These are phyloP conservation scores for Dactylellina drechsleri DNA, from an alignment of 2,329 filamentous ascomycete genomes.

Conservation along the genomic window DNA sequence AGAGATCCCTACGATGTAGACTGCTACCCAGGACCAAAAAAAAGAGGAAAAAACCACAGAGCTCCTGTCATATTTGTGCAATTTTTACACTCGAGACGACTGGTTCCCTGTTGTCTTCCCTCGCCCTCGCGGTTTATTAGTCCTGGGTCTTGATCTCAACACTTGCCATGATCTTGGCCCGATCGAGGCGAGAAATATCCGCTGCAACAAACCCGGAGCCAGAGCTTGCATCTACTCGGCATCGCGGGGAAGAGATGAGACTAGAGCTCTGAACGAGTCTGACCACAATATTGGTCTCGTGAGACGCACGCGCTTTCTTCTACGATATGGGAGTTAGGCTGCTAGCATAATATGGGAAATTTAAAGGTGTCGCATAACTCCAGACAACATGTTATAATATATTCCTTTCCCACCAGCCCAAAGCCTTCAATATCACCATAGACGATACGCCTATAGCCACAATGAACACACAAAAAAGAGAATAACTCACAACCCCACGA, in stretches of 20 bases:
- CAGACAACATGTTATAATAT: background rate
- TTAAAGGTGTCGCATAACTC: background rate
- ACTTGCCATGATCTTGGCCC: background rate
- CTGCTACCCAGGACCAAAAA: constrained; percentile 3
- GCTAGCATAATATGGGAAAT: no score
- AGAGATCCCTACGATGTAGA: background rate
- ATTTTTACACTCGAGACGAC: background rate
- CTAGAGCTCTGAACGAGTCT: no score
- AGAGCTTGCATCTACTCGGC: background rate
- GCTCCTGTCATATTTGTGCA: constrained; percentile 2
- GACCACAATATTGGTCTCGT: no score
- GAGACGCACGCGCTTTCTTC: no score
- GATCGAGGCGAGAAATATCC: background rate
- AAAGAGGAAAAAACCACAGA: background rate
- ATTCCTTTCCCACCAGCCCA: background rate
- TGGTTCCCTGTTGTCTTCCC: background rate
- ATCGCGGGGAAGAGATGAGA: background rate
- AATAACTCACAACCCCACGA: background rate
- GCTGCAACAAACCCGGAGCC: background rate
- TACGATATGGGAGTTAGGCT: no score
- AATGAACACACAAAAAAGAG: background rate
- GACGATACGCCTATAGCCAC: background rate
- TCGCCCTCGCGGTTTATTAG: background rate
- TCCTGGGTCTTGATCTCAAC: constrained; percentile 2
- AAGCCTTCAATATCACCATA: background rate